These are phyloP conservation scores for Fusarium nelsonii DNA, from an alignment of 2,329 filamentous ascomycete genomes.

Conservation along the genomic window DNA sequence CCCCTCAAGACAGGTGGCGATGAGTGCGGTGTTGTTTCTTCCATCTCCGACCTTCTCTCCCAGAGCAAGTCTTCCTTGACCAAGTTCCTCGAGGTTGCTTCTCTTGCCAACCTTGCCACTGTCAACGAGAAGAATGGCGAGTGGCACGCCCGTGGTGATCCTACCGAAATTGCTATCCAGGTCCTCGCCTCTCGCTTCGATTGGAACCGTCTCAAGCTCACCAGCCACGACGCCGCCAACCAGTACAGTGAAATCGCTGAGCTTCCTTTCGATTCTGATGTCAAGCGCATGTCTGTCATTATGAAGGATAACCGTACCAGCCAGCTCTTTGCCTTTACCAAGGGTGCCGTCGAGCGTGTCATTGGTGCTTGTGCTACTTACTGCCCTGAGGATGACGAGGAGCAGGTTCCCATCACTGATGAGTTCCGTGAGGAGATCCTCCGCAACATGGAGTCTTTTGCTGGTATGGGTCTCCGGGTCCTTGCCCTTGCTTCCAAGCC, in stretches of 20 bases:
- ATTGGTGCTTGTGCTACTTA: slow-evolving; percentile 69
- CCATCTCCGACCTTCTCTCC: slow-evolving; percentile 54
- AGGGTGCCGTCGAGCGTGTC: slow-evolving; percentile 76
- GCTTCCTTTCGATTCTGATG: slow-evolving; percentile 77
- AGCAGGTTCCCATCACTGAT: slow-evolving; percentile 59
- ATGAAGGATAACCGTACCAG: slow-evolving; percentile 60
- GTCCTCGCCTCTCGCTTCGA: slow-evolving; percentile 77
- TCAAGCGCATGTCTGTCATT: slow-evolving; percentile 81
- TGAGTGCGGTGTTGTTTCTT: slow-evolving; percentile 42
- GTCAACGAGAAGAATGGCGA: slow-evolving; percentile 59
- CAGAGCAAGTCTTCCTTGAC: slow-evolving; percentile 59
- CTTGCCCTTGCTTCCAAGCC: slow-evolving; percentile 70
- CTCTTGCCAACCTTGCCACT: slow-evolving; percentile 67
- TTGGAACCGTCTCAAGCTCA: slow-evolving; percentile 66
- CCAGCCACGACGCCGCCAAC: slow-evolving; percentile 58
- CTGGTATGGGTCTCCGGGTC: slow-evolving; percentile 73
- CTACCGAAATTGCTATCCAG: slow-evolving; percentile 79
- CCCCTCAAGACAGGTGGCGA: slow-evolving; percentile 52
- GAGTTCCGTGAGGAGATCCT: slow-evolving; percentile 68
- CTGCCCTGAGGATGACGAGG: slow-evolving; percentile 55
- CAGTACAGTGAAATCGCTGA: slow-evolving; percentile 71
- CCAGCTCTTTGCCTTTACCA: slow-evolving; percentile 61
- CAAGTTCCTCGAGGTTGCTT: slow-evolving; percentile 69
- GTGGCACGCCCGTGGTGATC: slow-evolving; percentile 73
- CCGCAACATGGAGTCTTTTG: slow-evolving; percentile 73